Conservation (phyloP, 2,329 filamentous ascomycete species). For the Claviceps sp. region DNA sequence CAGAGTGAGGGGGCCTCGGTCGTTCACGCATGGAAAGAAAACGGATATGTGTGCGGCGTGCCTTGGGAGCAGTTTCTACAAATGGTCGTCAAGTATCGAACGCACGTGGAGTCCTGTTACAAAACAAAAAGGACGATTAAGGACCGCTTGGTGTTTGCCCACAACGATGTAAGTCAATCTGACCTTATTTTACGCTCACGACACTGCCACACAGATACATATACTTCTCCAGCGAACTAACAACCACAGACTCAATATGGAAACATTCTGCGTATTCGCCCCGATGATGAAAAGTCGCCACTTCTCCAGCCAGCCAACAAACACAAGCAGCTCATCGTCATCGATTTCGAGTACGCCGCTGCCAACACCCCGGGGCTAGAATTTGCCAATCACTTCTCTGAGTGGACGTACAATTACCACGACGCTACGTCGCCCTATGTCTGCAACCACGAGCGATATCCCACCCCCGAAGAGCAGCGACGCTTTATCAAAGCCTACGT, state of each 20-base stretch:
- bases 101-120: constrained; percentile 59
- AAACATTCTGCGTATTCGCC: constrained; percentile 70
- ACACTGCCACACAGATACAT: neutral
- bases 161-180: constrained; percentile 66
- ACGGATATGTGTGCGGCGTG: constrained; percentile 67
- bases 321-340: constrained; percentile 92
- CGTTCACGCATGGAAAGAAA: constrained; percentile 46
- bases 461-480: constrained; percentile 64
- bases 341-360: constrained; percentile 94
- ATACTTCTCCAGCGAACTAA: neutral
- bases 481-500: constrained; percentile 82
- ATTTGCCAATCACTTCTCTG: constrained; percentile 95
- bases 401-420: constrained; percentile 98
- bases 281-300: constrained; percentile 64
- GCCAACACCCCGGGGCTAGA: constrained; percentile 78
- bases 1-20: constrained; percentile 12
- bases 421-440: constrained; percentile 49
- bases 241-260: constrained; percentile 77
- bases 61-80: constrained; percentile 68
- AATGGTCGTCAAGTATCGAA: constrained; percentile 64
- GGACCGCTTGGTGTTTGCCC: constrained; percentile 77
- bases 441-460: constrained; percentile 60
- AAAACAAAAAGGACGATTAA: constrained; percentile 54
- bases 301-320: constrained; percentile 80
- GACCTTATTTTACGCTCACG: neutral